Conservation (phyloP, 2,329 filamentous ascomycete species). For the Paradendryphiella salina region DNA sequence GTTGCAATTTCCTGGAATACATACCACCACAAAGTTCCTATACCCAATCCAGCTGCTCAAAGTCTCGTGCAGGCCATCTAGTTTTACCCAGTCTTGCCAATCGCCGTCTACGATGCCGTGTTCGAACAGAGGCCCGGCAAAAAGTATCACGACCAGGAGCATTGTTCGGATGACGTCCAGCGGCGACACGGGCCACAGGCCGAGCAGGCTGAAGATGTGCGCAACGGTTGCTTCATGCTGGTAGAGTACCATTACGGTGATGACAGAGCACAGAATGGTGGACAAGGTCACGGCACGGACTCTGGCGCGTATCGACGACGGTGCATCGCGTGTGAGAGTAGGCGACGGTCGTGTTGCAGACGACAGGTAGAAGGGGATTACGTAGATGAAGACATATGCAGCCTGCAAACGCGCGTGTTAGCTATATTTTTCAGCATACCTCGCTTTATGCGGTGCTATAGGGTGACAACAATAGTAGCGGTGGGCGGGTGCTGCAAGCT, state of each 20-base stretch:
- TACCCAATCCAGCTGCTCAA: constrained; percentile 77
- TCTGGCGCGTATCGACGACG: constrained; percentile 83
- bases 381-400: constrained; percentile 84
- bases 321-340: constrained; percentile 80
- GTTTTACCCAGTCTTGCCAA: constrained; percentile 67
- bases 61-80: constrained; percentile 58
- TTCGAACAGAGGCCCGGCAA: constrained; percentile 83
- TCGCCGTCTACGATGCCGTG: constrained; percentile 69
- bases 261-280: constrained; percentile 67
- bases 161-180: constrained; percentile 66
- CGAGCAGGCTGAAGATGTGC: constrained; percentile 69
- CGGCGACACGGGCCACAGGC: constrained; percentile 76
- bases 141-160: constrained; percentile 76
- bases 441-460: constrained; percentile 23
- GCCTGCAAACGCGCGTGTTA: constrained; percentile 56
- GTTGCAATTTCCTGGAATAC: constrained; percentile 38
- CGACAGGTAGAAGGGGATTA: constrained; percentile 87
- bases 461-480: constrained; percentile 25
- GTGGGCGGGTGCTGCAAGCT: constrained; percentile 24
- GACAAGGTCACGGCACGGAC: constrained; percentile 78
- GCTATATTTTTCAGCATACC: constrained; percentile 16
- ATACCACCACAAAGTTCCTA: constrained; percentile 83
- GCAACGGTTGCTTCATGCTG: constrained; percentile 56
- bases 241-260: constrained; percentile 69
- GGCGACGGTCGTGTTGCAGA: constrained; percentile 76